Base-by-base conservation (phyloP, 768 basidiomycete genomes). In the Mycena epipterygia region DNA sequence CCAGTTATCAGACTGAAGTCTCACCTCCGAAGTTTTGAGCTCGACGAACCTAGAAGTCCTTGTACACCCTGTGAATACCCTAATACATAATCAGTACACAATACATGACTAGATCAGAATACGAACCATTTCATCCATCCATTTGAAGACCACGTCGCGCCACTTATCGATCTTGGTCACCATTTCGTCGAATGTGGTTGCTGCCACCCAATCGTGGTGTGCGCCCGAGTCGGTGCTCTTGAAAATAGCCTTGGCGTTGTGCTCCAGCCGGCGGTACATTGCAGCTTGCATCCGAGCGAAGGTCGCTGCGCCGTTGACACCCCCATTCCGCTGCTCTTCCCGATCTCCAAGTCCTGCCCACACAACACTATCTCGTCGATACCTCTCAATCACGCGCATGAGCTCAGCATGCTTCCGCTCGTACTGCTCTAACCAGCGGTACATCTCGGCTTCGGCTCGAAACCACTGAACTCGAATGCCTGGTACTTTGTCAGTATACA, bases 181-280 rank as follows among this genome's bases (percentile, higher is more conserved):
- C n/a, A n/a, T n/a, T n/a, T n/a, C n/a, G n/a, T n/a, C n/a, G n/a
- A n/a, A n/a, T n/a, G n/a, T n/a, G n/a, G n/a, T n/a, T n/a, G n/a
- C n/a, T n/a, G n/a, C n/a, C n/a, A 67, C 55, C 65, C 65, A 67
- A 23, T 59, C 56, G 27, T 49, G 55, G 41, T 67, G 65, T 12
- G 53, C 33, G 7, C 65, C 65, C 27, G 30, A 59, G 17, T 57
- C 46, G 8, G 56, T 12, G 33, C 44, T 41, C 37, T 59, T 44
- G 37, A 58, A 67, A 2, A 51, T 58, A 1, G n/a, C 49, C 46
- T 37, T 29, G 46, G 66, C 58, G 13, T 68, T 59, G 58, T 61
- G 56, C 46, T 52, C 23, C 56, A 67, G 39, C 33, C 57, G 65
- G 2, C 19, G 21, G 27, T 25, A 42, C 65, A 67, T 67, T 1